Conservation (phyloP, 2,329 filamentous ascomycete genomes). For the Rutstroemia sp. region DNA sequence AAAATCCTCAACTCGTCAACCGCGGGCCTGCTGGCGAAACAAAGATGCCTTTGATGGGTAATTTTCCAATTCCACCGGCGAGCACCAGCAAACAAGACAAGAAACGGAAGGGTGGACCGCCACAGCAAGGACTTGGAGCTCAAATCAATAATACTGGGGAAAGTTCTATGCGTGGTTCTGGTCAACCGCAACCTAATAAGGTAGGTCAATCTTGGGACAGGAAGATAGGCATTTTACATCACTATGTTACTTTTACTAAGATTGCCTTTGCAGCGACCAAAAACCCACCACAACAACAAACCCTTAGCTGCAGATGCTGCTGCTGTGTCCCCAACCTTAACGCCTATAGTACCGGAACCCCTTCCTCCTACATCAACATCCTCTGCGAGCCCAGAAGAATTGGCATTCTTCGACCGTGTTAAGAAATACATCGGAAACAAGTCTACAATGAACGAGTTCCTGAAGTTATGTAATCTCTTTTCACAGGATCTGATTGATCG, state of each 20-base stretch:
- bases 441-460: constrained; percentile 86
- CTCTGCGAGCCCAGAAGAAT: constrained; percentile 74
- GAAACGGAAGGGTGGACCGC: constrained; percentile 56
- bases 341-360: constrained; percentile 81
- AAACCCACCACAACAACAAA: constrained; percentile 54
- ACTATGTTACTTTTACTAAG: constrained; percentile 3
- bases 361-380: constrained; percentile 67
- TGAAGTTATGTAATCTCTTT: constrained; percentile 95
- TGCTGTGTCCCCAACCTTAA: constrained; percentile 71
- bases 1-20: constrained; percentile 44
- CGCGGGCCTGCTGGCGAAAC: constrained; percentile 42
- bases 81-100: constrained; percentile 81
- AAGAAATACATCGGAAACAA: constrained; percentile 96
- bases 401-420: constrained; percentile 90
- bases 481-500: constrained; percentile 88
- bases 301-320: constrained; percentile 24
- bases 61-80: constrained; percentile 69
- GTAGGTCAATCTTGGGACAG: constrained; percentile 30
- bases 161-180: constrained; percentile 22
- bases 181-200: constrained; percentile 38
- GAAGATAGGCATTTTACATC: neutral
- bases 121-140: constrained; percentile 31
- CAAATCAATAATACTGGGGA: constrained; percentile 22
- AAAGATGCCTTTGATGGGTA: constrained; percentile 86
- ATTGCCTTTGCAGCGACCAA: constrained; percentile 46